Conservation (phyloP, 139 green algal genomes). For the Edaphochlamys debaryana region DNA sequence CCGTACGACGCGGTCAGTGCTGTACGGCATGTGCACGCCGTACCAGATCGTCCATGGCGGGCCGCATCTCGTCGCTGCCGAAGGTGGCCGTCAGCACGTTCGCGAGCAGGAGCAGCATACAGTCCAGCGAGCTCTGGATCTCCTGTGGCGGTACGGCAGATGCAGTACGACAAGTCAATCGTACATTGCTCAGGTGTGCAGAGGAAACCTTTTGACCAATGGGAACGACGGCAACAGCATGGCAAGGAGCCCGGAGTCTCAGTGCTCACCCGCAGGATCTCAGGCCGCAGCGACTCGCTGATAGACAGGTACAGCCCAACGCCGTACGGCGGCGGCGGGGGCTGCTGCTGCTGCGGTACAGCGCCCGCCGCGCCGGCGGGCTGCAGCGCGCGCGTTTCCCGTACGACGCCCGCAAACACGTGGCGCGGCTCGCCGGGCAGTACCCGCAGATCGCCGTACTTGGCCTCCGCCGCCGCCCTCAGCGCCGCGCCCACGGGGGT, state of each 20-base stretch:
- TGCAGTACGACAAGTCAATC: too few species aligned
- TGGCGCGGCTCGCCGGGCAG: conserved; percentile 2
- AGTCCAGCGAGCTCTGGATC: not conserved
- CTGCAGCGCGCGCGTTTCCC: not conserved
- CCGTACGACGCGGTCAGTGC: too few species aligned
- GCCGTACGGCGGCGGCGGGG: too few species aligned
- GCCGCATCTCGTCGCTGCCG: not conserved
- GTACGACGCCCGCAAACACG: not conserved
- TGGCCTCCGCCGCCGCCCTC: not conserved
- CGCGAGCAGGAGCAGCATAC: not conserved
- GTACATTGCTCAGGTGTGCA: too few species aligned
- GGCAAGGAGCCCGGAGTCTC: too few species aligned
- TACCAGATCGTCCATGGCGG: too few species aligned
- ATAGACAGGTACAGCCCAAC: not conserved
- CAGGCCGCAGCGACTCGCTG: conserved; percentile 2
- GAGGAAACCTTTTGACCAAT: too few species aligned
- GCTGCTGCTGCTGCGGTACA: too few species aligned
- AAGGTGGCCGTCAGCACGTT: not conserved
- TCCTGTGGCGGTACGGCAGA: not conserved
- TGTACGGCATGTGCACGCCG: too few species aligned
- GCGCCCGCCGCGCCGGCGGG: not conserved
- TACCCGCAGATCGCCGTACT: not conserved
- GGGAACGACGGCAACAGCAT: too few species aligned
- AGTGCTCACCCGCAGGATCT: not conserved
- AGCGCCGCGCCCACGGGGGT: not conserved